phyloP scores from a whole-genome alignment of 208 protist species.

The Trypanosoma vivax region DNA sequence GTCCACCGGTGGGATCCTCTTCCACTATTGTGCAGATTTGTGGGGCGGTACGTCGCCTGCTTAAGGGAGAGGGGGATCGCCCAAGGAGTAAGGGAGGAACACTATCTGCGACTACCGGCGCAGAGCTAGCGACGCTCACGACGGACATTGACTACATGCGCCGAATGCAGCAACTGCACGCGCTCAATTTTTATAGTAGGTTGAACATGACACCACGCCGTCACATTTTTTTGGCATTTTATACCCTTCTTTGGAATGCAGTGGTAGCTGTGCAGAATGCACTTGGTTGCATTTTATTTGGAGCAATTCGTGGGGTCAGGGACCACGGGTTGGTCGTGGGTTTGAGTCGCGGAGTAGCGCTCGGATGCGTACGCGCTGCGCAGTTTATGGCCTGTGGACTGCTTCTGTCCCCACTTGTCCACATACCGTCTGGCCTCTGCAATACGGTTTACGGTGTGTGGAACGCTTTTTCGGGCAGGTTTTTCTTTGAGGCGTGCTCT shows the following conservation, averaged over 20 bases:
- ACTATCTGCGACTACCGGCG: not conserved
- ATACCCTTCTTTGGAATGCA: conserved; percentile 59
- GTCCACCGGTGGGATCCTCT: conserved; percentile 15
- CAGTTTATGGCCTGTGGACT: conserved; percentile 59
- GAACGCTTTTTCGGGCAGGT: conserved; percentile 48
- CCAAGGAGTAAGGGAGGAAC: not conserved
- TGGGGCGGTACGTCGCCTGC: not conserved
- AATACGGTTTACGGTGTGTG: conserved; percentile 60
- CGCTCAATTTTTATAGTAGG: conserved; percentile 75
- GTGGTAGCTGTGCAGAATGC: conserved; percentile 50
- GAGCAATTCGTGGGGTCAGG: conserved; percentile 24
- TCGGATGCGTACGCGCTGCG: conserved; percentile 15
- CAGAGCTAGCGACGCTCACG: conserved; percentile 15
- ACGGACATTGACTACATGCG: conserved; percentile 65
- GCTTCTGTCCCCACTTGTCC: conserved; percentile 59
- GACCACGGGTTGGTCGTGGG: conserved; percentile 19
- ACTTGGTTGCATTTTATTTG: conserved; percentile 43
- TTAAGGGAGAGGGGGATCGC: conserved; percentile 2
- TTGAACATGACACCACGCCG: conserved; percentile 73
- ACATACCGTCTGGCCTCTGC: conserved; percentile 46
- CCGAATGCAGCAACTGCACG: conserved; percentile 39
- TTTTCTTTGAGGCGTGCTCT: conserved; percentile 67
- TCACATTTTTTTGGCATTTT: conserved; percentile 52
- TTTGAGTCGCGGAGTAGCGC: conserved; percentile 3
- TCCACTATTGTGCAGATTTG: conserved; percentile 12